Evolutionary conservation across 257 asterid species (phyloP), one percentile per base, ranked within the genome.

Genomic region (Ajuga chamaepitys): DNA sequence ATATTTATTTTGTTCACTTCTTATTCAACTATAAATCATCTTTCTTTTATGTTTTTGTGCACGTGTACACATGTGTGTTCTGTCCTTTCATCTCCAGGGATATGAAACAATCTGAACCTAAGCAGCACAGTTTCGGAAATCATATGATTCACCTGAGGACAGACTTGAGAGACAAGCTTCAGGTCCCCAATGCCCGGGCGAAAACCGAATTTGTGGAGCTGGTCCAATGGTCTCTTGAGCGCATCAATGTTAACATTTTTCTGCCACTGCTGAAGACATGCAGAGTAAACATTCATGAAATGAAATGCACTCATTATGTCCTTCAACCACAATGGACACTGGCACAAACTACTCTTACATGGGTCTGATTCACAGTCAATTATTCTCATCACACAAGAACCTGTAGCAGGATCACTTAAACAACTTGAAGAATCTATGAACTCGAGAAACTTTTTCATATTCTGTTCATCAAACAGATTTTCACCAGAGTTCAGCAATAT

Each of bases 261-360:
- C 67, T 60, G 46, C 60, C 76, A 77, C 70, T 86, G 66, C 72
- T 88, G 95, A 58, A 83, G 80, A 69, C 76, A 78, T 21, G 90
- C 86, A 61, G 84, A 83, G 75, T 83, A 91, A 22, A 79, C 64
- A 58, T 83, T 91, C 67, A 82, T 64, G 74, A 84, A 86, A 51
- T 66, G 40, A 73, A 91, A 88, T 51, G 79, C 70, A 54, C 81
- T 80, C 70, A 84, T 57, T 41, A 83, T 67, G 78, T 73, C 83
- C 84, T 79, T 91, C 86, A 88, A 64, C 95, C 96, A 88, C 25
- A 68, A 20, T 51, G 98, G 95, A 75, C 98, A 91, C 42, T 60
- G 35, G 66, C 98, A 91, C 48, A 22, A 67, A 66, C 50, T 74
- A 71, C 72, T 76, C 12, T 71, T 46, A 71, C 79, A 56, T 57